Base-by-base conservation (phyloP, 768 basidiomycete species). In the Xanthoconium stramineum region DNA sequence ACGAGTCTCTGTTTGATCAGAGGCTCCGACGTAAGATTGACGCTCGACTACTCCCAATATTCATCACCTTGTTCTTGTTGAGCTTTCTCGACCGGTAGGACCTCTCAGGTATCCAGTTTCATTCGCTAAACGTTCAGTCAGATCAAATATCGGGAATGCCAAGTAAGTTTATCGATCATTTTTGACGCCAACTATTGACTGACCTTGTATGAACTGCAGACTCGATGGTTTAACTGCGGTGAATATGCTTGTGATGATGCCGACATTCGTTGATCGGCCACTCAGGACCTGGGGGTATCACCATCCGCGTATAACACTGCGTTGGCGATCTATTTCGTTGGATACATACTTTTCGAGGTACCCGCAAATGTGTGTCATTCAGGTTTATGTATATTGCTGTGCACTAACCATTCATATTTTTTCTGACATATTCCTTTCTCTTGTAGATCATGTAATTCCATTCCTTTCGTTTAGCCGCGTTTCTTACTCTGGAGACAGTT, bases 261-360 rank as follows among this genome's bases (percentile, higher is more conserved):
- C n/a, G 11, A 29, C 13, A 36, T 15, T 39, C 17, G 44, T 17
- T 47, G 33, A 60, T 19, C 14, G 14, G 17, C 47, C 35, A 30
- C 24, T 29, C 57, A 83, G 82, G 83, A 84, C 55, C 69, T 84
- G n/a, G 54, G 78, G 35, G 64, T 84, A 19, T 72, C 78, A 17
- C 65, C 76, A 6, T 67, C 81, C 0, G 79, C 75, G 48, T 85
- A 84, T 65, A 85, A 84, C 61, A 82, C 80, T 0, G 73, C 80
- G 3, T 67, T 87, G 17, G 81, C 83, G 0, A 60, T 86, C 3
- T 86, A 83, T 65, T 86, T 85, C 55, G 72, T 84, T 5, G 79
- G 82, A 47, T 86, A 85, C 60, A 75, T 83, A 15, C 56, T 78
- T n/a, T 85, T 84, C 47, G 83, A 84, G 64, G 73, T 85, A 44